Conservation (phyloP, 306 rosid species). For the Acacia confusa region DNA sequence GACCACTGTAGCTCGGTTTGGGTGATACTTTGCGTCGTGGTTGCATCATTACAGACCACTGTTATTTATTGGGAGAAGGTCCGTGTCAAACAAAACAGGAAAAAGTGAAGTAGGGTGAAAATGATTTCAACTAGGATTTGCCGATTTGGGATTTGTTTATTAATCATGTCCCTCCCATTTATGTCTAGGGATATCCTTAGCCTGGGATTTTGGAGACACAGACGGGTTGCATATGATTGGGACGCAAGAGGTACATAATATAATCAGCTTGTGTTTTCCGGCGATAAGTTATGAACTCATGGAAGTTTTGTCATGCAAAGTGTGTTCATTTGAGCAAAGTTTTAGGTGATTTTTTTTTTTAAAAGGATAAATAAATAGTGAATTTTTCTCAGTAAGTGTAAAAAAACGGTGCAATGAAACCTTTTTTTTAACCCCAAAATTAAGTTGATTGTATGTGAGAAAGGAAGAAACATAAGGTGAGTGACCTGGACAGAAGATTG, state of each 20-base stretch:
- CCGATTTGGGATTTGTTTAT: neutral
- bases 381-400: too few species aligned
- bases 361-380: too few species aligned
- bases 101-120: neutral
- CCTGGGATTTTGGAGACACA: neutral
- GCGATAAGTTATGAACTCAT: neutral
- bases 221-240: conserved; percentile 7
- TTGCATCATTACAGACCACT: conserved; percentile 38
- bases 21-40: conserved; percentile 33
- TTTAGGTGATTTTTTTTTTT: too few species aligned
- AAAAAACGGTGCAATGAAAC: too few species aligned
- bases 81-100: neutral
- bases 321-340: neutral
- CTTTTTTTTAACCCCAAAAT: too few species aligned
- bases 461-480: neutral
- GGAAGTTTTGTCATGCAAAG: neutral
- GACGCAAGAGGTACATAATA: neutral
- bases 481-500: neutral
- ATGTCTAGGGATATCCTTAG: neutral
- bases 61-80: conserved; percentile 2
- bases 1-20: conserved; percentile 33
- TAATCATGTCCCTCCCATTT: neutral
- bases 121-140: conserved; percentile 14
- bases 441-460: too few species aligned
- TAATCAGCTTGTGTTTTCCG: neutral